Evolutionary conservation across 306 rosid species (phyloP), one percentile per base, ranked within the genome.

Genomic region (Ammopiptanthus mongolicus): DNA sequence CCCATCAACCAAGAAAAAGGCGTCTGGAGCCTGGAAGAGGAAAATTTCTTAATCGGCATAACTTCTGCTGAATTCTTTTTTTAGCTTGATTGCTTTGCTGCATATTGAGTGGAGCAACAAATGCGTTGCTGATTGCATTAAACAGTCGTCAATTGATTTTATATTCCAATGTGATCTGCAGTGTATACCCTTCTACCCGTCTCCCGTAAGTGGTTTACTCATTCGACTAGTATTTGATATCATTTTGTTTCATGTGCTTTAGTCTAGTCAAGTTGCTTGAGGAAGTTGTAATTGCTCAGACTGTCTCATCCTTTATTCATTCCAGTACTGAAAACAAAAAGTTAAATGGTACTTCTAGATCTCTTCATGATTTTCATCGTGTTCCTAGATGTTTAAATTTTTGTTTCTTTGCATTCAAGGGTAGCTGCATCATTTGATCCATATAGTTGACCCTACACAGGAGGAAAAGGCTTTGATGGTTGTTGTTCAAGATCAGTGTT

Each of bases 221-320:
- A 52, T 74, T 75, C 65, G 55, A 51, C 37, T 73, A 69, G 87
- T 74, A 61, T 61, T 75, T 80, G 69, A 50, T 39, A 81, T 66
- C 60, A 42, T n/a, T 65, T 77, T 53, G 58, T 58, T 68, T 74
- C 61, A 66, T 29, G 61, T 78, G 61, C 69, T 70, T 68, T 65
- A 33, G 84, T 75, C 69, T 34, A 61, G 41, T 78, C 73, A 67
- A 75, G 79, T 78, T 83, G 56, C 42, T 47, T 73, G 68, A 80
- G 71, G 71, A 82, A 85, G 74, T 82, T 87, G 84, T 87, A 78
- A 82, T 84, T 76, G 81, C 55, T 42, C 71, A 73, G 57, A 79
- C 39, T 65, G 34, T 79, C 28, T 61, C 25, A 29, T 80, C 37
- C 78, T 62, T 53, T 79, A 9, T 80, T 83, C 80, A 50, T 77